A percentile compares a stretch with the other conserved stretches of the same genome.
Evolutionary conservation across 2,329 filamentous ascomycete species (phyloP).

Genomic region (Elsinoe perseae): DNA sequence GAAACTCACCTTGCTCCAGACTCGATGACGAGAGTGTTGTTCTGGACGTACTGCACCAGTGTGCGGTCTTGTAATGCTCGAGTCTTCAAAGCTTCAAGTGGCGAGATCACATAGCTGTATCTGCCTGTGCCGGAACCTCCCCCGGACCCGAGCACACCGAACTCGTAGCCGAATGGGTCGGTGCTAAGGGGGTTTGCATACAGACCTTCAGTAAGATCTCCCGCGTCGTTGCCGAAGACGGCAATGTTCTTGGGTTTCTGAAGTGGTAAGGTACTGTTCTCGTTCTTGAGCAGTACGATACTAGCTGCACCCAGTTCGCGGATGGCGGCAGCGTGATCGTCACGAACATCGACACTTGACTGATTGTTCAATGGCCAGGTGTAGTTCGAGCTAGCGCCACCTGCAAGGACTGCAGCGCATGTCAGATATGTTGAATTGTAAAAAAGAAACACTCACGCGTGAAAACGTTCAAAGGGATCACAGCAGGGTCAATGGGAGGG

Average conservation of each 20-base stretch:
- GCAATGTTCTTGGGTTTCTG: constrained; percentile 42
- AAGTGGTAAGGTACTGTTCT: constrained; percentile 44
- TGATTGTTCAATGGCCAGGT: constrained; percentile 12
- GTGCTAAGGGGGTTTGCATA: constrained; percentile 27
- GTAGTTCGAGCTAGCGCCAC: not conserved
- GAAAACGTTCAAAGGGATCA: constrained; percentile 25
- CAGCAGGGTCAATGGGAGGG: constrained; percentile 32
- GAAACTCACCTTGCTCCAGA: constrained; percentile 18
- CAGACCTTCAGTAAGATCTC: constrained; percentile 43
- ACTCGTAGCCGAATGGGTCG: constrained; percentile 26
- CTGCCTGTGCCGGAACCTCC: constrained; percentile 38
- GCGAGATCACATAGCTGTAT: constrained; percentile 33
- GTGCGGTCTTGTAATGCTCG: constrained; percentile 25
- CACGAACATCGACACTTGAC: constrained; percentile 32
- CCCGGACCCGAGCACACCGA: constrained; percentile 38
- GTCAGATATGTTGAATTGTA: not conserved
- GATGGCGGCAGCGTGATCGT: constrained; percentile 31
- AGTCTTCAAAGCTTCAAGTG: constrained; percentile 36
- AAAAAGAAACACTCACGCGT: constrained; percentile 15
- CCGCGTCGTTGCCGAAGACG: constrained; percentile 45
- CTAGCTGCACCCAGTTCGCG: constrained; percentile 36
- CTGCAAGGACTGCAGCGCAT: not conserved
- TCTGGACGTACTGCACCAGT: constrained; percentile 41
- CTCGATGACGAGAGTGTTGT: constrained; percentile 31
- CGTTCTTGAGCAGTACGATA: constrained; percentile 44